Evolutionary conservation across 2,329 filamentous ascomycete species (phyloP), one percentile per base, ranked within the genome.

Genomic region (Apiospora saccharicola): DNA sequence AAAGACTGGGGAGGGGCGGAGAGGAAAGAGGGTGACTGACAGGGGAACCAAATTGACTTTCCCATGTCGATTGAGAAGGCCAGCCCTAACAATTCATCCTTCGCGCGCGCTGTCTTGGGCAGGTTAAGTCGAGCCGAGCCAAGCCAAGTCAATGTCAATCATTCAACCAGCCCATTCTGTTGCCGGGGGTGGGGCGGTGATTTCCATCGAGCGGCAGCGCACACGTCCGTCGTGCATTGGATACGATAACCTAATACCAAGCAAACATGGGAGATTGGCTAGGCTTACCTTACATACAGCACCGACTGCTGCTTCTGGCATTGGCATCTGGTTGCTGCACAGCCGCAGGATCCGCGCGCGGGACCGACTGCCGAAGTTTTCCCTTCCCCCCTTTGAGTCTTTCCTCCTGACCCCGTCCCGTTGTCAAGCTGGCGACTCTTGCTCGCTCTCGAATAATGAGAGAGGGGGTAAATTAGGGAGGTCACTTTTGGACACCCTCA

Each of bases 221-320:
- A 57, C 26, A 6, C 26, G 26, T 30, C 24, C 51, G 22, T 57
- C 51, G 51, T 26, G 13, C 49, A 26, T 26, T 51, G 49, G 8
- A 51, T 51, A 26, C 49, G 49, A 51, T 51, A 51, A 51, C 49
- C 49, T 51, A 51, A 51, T 34, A 57, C 30, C 51, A 57, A 57
- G 51, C 51, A 57, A 34, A 26, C 14, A 34, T 57, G 26, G 30
- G 30, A 57, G 51, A 57, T 57, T 57, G 30, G 37, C 37, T 10
- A 41, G 26, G 26, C 7, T 10, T 41, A 10, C 37, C 37, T 10
- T 41, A 37, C 37, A 7, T 1, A 37, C 8, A 30, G 26, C 4
- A 30, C 26, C 26, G 26, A 26, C 24, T 51, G 24, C 26, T 57
- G 51, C 51, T 57, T 49, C 46, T 41, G 37, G 37, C 37, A 41